phyloP scores from a whole-genome alignment of 73 alveolate species.

The Symbiodinium pilosum region DNA sequence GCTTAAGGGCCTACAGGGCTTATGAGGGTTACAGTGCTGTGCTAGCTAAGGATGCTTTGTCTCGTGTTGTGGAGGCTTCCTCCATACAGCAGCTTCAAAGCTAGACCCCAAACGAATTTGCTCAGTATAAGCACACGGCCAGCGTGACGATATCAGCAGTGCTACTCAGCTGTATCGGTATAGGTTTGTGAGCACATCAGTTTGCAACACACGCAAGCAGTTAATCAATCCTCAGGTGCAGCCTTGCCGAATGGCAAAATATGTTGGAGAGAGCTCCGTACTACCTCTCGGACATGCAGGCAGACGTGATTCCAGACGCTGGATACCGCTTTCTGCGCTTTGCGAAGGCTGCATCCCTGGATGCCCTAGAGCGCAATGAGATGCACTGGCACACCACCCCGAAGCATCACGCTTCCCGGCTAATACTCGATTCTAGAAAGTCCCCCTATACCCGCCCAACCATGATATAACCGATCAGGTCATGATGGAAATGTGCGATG shows the following conservation, averaged over 20 bases:
- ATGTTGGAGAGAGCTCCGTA: neutral
- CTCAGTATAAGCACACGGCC: neutral
- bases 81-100: neutral
- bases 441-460: neutral
- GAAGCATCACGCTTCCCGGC: neutral
- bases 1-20: too few relatives aligned
- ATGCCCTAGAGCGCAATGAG: neutral
- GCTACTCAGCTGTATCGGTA: neutral
- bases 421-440: too few relatives aligned
- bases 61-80: neutral
- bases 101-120: neutral
- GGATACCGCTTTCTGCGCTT: neutral
- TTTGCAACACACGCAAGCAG: too few relatives aligned
- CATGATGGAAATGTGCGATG: neutral
- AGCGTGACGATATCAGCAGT: neutral
- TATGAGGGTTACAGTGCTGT: too few relatives aligned
- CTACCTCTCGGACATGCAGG: neutral
- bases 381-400: neutral
- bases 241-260: neutral
- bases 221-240: neutral
- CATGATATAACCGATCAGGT: neutral
- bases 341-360: neutral
- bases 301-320: neutral
- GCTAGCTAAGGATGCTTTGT: neutral
- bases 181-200: neutral